Evolutionary conservation across 2,329 filamentous ascomycete genomes (phyloP).

Genomic region (Penicillium griseofulvum): DNA sequence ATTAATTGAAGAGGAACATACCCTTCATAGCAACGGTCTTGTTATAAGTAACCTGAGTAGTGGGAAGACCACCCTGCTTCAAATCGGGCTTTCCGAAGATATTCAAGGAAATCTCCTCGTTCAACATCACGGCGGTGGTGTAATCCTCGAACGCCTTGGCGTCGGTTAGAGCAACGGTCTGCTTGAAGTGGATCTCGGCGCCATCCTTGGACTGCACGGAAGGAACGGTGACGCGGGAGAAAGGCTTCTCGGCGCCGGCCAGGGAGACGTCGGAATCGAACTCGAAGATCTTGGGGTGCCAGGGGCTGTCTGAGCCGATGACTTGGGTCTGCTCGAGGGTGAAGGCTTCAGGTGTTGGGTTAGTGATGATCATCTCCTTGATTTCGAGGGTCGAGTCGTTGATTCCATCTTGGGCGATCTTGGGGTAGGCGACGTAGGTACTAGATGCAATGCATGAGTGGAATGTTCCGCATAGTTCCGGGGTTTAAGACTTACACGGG

Average conservation of each 20-base stretch:
- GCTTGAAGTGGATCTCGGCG: conserved; percentile 42
- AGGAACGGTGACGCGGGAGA: conserved; percentile 49
- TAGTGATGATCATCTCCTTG: conserved; percentile 50
- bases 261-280: conserved; percentile 56
- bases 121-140: conserved; percentile 48
- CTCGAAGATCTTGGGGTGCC: conserved; percentile 53
- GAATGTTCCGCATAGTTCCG: no score
- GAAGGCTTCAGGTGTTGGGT: conserved; percentile 51
- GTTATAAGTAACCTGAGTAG: conserved; percentile 54
- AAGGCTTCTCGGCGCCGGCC: conserved; percentile 39
- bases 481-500: conserved; percentile 52
- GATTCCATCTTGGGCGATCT: conserved; percentile 56
- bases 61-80: conserved; percentile 51
- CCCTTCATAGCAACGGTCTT: conserved; percentile 58
- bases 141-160: conserved; percentile 51
- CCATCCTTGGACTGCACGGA: conserved; percentile 44
- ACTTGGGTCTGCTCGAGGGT: conserved; percentile 49
- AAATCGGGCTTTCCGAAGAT: conserved; percentile 54
- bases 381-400: conserved; percentile 53
- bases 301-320: conserved; percentile 50
- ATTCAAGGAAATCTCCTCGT: conserved; percentile 50
- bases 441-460: conserved; percentile 30
- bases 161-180: conserved; percentile 46
- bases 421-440: conserved; percentile 59
- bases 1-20: conserved; percentile 25